Percentiles rank a stretch among this genome's conserved stretches.
Evolutionary conservation across 2,329 filamentous ascomycete genomes (phyloP).

Genomic region (Plenodomus tracheiphilus): DNA sequence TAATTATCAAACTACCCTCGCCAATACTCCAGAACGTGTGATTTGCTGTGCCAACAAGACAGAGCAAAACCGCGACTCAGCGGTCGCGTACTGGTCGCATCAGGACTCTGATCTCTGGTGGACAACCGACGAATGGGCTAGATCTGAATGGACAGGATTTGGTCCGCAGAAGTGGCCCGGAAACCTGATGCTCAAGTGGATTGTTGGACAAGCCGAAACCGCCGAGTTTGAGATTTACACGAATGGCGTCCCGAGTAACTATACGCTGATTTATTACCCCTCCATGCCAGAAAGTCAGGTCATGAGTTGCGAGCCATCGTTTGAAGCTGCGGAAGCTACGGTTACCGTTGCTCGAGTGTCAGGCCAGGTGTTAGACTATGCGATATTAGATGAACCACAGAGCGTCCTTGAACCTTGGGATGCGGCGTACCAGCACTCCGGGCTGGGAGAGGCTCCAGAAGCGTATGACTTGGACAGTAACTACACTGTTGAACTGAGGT

Average conservation of each 20-base stretch:
- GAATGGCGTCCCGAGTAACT: background rate
- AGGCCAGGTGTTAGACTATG: constrained; percentile 8
- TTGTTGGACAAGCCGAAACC: constrained; percentile 1
- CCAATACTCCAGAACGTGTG: background rate
- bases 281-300: constrained; percentile 10
- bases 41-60: constrained; percentile 6
- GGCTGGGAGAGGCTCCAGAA: background rate
- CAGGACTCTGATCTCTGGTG: constrained; percentile 4
- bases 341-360: constrained; percentile 9
- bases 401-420: constrained; percentile 1
- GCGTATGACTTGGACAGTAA: background rate
- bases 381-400: constrained; percentile 5
- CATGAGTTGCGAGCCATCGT: constrained; percentile 16
- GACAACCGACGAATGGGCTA: constrained; percentile 7
- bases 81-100: constrained; percentile 9
- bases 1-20: background rate
- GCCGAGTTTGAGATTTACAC: background rate
- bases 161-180: background rate
- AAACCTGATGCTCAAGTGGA: constrained; percentile 9
- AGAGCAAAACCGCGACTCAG: background rate
- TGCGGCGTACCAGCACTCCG: background rate
- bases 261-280: constrained; percentile 3
- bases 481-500: background rate
- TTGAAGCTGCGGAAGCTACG: constrained; percentile 10
- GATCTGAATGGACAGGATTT: background rate